Conservation (phyloP, 805 yeast species). For the Schwanniomyces vanrijiae region DNA sequence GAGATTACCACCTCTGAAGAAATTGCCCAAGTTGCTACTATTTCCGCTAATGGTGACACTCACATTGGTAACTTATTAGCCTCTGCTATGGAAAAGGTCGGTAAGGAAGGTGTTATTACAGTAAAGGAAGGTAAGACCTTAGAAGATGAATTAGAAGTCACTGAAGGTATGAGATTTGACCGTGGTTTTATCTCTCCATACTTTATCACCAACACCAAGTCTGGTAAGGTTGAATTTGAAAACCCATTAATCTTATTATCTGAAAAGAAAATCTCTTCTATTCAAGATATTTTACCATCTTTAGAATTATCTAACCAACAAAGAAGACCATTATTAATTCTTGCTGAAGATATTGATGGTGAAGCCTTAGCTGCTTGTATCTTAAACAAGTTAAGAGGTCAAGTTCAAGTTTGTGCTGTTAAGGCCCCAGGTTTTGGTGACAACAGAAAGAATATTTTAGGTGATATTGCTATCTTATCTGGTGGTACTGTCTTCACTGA, state of each 20-base stretch:
- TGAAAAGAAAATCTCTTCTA: slow-evolving; percentile 89
- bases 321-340: slow-evolving; percentile 88
- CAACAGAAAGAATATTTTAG: slow-evolving; percentile 93
- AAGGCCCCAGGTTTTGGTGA: slow-evolving; percentile 99
- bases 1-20: slow-evolving; percentile 93
- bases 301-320: slow-evolving; percentile 89
- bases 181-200: slow-evolving; percentile 97
- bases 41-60: slow-evolving; percentile 93
- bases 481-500: slow-evolving; percentile 93
- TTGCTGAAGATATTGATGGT: slow-evolving; percentile 96
- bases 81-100: slow-evolving; percentile 97
- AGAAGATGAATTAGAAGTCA: slow-evolving; percentile 94
- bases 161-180: slow-evolving; percentile 97
- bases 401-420: slow-evolving; percentile 95
- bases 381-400: slow-evolving; percentile 95
- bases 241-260: slow-evolving; percentile 82
- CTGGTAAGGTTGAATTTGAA: slow-evolving; percentile 92
- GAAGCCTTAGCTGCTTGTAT: slow-evolving; percentile 98
- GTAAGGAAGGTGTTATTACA: slow-evolving; percentile 98
- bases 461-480: slow-evolving; percentile 91
- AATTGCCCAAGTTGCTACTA: slow-evolving; percentile 97
- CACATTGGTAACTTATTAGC: slow-evolving; percentile 92
- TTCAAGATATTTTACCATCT: slow-evolving; percentile 90
- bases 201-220: slow-evolving; percentile 91
- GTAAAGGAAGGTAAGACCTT: slow-evolving; percentile 96